Conservation (phyloP, 768 basidiomycete genomes). For the Boletus speciosus region DNA sequence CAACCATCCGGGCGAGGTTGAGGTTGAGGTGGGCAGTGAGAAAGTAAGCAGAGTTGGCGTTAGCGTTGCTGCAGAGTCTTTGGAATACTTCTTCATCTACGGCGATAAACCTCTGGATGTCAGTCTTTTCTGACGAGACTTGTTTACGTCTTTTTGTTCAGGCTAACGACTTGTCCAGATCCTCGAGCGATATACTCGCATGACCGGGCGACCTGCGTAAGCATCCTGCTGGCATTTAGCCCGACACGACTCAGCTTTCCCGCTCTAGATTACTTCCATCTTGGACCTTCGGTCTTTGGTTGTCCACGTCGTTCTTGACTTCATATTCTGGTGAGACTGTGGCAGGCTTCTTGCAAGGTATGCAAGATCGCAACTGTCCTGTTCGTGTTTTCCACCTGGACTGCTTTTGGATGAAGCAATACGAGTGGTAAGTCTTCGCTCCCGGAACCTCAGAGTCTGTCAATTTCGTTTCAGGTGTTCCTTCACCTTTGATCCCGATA, state of each 20-base stretch:
- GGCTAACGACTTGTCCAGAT: conserved; percentile 9
- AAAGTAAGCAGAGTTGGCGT: conserved; percentile 62
- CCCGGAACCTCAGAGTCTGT: neutral
- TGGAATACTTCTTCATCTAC: conserved; percentile 73
- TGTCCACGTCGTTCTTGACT: conserved; percentile 75
- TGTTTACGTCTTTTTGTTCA: neutral
- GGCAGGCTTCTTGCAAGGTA: conserved; percentile 65
- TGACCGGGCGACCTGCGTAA: conserved; percentile 20
- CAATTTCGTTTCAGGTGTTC: conserved; percentile 49
- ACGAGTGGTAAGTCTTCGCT: conserved; percentile 49
- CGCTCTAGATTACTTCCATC: conserved; percentile 54
- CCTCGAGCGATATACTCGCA: conserved; percentile 19
- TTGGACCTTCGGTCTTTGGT: conserved; percentile 78
- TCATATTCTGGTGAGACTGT: conserved; percentile 67
- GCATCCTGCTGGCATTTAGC: neutral
- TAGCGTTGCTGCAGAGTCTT: conserved; percentile 55
- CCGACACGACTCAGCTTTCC: neutral
- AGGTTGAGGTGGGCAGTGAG: conserved; percentile 68
- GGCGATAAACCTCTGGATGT: conserved; percentile 61
- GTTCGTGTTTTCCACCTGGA: conserved; percentile 75
- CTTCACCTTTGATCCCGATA: conserved; percentile 73
- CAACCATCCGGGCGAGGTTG: conserved; percentile 73
- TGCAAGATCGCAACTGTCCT: conserved; percentile 57
- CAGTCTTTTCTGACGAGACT: neutral
- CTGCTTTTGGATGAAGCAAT: conserved; percentile 75